Evolutionary conservation across 1,139 yeast genomes (phyloP).

Genomic region (Magnusiomyces clavatus): DNA sequence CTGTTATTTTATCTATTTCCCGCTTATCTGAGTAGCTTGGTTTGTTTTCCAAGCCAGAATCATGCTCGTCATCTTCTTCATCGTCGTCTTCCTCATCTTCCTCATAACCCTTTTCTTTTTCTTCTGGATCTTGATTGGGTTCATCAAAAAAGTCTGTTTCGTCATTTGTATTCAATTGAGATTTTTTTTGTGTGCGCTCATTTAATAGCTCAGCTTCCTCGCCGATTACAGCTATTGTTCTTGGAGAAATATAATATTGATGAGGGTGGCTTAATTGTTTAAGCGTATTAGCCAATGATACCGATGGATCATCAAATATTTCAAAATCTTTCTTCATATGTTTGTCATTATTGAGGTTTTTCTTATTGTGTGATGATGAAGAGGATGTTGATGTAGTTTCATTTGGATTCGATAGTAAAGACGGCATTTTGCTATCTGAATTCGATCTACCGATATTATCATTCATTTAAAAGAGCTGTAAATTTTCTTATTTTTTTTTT

Average conservation of each 20-base stretch:
- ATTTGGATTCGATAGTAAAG: not conserved
- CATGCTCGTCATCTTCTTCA: not conserved
- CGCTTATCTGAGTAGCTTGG: not conserved
- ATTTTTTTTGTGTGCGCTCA: not conserved
- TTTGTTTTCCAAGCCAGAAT: not conserved
- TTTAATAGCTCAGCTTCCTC: not conserved
- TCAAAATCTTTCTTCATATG: not conserved
- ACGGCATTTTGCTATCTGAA: not conserved
- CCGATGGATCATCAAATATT: not conserved
- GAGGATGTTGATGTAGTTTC: not conserved
- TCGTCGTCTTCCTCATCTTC: not conserved
- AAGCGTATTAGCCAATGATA: not conserved
- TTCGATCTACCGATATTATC: not conserved
- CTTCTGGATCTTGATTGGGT: not conserved
- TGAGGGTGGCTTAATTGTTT: not conserved
- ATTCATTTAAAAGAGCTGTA: too few species aligned
- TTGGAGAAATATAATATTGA: slow-evolving; percentile 1
- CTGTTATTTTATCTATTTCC: slow-evolving; percentile 2
- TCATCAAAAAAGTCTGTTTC: not conserved
- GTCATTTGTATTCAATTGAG: not conserved
- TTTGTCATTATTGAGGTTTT: not conserved
- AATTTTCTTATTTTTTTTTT: too few species aligned
- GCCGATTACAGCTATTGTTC: not conserved
- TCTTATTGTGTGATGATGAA: not conserved
- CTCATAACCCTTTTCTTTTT: not conserved